phyloP scores from a whole-genome alignment of 306 rosid genomes.

The Amphicarpaea edgeworthii region DNA sequence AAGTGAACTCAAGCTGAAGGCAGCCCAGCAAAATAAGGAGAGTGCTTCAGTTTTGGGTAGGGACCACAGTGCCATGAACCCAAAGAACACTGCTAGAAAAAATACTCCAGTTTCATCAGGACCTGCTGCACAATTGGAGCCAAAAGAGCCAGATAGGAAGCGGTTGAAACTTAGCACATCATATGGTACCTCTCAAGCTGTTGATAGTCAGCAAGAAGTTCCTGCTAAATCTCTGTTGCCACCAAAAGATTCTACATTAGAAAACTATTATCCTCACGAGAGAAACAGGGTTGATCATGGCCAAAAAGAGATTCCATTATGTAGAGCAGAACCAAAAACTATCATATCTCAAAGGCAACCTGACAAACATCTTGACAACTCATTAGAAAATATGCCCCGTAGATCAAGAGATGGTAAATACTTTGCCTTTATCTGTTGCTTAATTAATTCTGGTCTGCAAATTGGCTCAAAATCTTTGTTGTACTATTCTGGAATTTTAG shows the following conservation, averaged over 20 bases:
- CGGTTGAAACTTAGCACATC: conserved; percentile 67
- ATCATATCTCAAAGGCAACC: conserved; percentile 52
- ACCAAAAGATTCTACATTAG: conserved; percentile 54
- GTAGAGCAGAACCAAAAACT: conserved; percentile 56
- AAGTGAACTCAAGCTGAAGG: conserved; percentile 80
- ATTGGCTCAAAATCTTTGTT: conserved; percentile 27
- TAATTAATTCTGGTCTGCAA: conserved; percentile 4
- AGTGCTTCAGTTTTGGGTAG: conserved; percentile 53
- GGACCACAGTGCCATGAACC: conserved; percentile 56
- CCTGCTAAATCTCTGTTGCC: conserved; percentile 53
- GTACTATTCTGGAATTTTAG: conserved; percentile 33
- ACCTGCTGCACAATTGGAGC: conserved; percentile 54
- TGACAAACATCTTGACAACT: conserved; percentile 53
- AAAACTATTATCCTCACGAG: conserved; percentile 46
- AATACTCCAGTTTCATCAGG: conserved; percentile 44
- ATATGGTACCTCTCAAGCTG: conserved; percentile 47
- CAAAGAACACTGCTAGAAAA: conserved; percentile 56
- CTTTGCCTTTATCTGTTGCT: conserved; percentile 40
- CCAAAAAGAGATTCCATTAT: conserved; percentile 52
- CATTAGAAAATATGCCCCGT: conserved; percentile 58
- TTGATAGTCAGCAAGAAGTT: conserved; percentile 52
- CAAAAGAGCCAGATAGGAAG: conserved; percentile 72
- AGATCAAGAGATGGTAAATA: conserved; percentile 63
- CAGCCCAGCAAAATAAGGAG: conserved; percentile 77
- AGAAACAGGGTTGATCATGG: conserved; percentile 48